Conservation (phyloP, 306 rosid genomes). For the Crotalaria pallida region DNA sequence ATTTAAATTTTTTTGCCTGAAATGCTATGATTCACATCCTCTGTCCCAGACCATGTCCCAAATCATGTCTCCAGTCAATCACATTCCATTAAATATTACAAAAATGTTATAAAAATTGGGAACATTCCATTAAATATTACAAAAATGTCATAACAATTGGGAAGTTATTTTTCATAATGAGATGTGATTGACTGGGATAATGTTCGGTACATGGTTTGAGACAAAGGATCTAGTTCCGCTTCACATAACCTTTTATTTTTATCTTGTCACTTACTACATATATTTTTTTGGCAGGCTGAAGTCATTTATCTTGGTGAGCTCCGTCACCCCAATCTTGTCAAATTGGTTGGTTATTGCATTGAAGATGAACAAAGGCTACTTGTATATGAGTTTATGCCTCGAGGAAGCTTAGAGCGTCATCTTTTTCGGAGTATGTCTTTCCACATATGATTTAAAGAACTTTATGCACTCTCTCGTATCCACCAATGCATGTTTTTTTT, state of each 20-base stretch:
- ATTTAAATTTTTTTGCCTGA: not conserved
- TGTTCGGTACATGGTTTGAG: too few relatives aligned
- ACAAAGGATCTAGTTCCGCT: too few relatives aligned
- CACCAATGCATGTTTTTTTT: too few relatives aligned
- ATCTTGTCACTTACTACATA: not conserved
- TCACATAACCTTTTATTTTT: not conserved
- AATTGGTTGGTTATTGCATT: slow-evolving; percentile 51
- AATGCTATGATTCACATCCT: too few relatives aligned
- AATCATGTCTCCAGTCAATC: too few relatives aligned
- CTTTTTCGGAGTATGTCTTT: slow-evolving; percentile 44
- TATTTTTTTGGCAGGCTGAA: slow-evolving; percentile 51
- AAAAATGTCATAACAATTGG: too few relatives aligned
- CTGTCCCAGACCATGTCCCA: too few relatives aligned
- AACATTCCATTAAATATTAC: too few relatives aligned
- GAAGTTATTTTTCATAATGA: too few relatives aligned
- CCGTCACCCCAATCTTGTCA: slow-evolving; percentile 49
- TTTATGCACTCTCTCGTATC: not conserved
- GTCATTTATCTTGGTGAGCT: slow-evolving; percentile 53
- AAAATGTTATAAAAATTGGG: too few relatives aligned
- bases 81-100: too few relatives aligned
- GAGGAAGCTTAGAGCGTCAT: slow-evolving; percentile 73
- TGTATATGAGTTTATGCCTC: slow-evolving; percentile 58
- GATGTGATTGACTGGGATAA: too few relatives aligned
- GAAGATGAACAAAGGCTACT: slow-evolving; percentile 56
- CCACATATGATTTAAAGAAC: not conserved